These are phyloP conservation scores for Lentinula guzmanii DNA, from an alignment of 768 basidiomycete genomes.

Conservation along the genomic window DNA sequence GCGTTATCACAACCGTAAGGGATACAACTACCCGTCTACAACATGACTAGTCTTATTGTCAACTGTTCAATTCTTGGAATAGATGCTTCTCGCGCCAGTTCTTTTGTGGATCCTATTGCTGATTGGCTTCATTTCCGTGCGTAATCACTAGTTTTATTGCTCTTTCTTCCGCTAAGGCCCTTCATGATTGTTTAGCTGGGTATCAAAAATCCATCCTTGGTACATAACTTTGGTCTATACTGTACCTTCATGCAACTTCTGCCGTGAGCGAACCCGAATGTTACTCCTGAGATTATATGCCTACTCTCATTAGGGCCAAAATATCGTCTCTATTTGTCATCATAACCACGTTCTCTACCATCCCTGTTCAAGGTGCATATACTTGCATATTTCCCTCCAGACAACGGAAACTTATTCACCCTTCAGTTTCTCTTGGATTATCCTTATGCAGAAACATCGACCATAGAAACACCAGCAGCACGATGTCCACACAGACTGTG, in stretches of 20 bases:
- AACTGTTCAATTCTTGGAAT: neutral
- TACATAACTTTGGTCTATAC: constrained; percentile 3
- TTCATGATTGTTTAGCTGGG: neutral
- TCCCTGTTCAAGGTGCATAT: constrained; percentile 8
- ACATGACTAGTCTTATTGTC: neutral
- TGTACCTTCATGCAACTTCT: constrained; percentile 4
- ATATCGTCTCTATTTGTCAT: constrained; percentile 10
- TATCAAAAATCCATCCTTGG: neutral
- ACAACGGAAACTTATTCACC: neutral
- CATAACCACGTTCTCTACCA: constrained; percentile 4
- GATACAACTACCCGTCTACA: neutral
- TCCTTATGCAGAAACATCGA: constrained; percentile 7
- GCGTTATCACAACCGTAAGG: neutral
- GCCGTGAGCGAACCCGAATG: constrained; percentile 1
- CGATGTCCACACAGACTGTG: constrained; percentile 6
- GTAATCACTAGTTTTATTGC: neutral
- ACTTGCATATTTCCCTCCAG: neutral
- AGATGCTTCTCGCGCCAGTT: constrained; percentile 6
- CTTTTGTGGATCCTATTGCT: constrained; percentile 3
- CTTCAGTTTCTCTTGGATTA: constrained; percentile 7
- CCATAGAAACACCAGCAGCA: neutral
- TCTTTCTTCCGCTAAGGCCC: neutral
- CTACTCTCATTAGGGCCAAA: neutral
- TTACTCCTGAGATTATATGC: neutral
- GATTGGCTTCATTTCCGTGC: constrained; percentile 2